Percentiles rank a stretch among this genome's conserved stretches.
These are phyloP conservation scores for Chaetothyriales sp. DNA, from an alignment of 2,329 filamentous ascomycete species.

Conservation along the genomic window DNA sequence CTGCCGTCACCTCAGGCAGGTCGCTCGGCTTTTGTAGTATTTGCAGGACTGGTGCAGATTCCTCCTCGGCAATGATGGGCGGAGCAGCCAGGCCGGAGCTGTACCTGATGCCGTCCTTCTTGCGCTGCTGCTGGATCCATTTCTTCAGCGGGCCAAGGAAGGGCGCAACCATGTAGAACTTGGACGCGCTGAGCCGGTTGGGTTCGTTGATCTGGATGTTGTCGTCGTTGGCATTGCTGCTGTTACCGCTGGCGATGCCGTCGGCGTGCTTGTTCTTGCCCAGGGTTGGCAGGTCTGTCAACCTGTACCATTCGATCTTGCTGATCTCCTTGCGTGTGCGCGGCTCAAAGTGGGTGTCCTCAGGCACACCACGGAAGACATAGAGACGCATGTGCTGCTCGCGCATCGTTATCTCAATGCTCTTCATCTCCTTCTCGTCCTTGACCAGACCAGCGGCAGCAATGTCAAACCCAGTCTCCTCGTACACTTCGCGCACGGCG, in stretches of 20 bases:
- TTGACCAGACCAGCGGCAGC: conserved; percentile 60
- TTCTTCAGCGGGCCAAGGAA: conserved; percentile 75
- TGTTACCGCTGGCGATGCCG: conserved; percentile 22
- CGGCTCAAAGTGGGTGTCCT: conserved; percentile 76
- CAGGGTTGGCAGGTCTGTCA: conserved; percentile 73
- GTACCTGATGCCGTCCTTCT: conserved; percentile 47
- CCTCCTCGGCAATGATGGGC: conserved; percentile 11
- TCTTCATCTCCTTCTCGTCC: conserved; percentile 56
- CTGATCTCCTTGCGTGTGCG: conserved; percentile 94
- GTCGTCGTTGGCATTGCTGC: not conserved
- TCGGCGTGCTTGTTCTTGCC: conserved; percentile 57
- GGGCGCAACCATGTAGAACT: conserved; percentile 96
- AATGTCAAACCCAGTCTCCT: conserved; percentile 87
- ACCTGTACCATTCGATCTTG: conserved; percentile 86
- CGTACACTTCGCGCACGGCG: conserved; percentile 83
- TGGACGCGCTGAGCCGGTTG: conserved; percentile 52
- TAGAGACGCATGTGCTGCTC: conserved; percentile 89
- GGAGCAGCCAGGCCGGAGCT: conserved; percentile 33
- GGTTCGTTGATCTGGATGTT: conserved; percentile 24
- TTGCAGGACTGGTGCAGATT: not conserved
- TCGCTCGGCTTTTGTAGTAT: conserved; percentile 22
- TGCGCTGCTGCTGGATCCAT: conserved; percentile 78
- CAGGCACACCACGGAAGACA: conserved; percentile 75
- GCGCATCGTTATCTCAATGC: conserved; percentile 75
- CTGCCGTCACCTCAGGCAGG: conserved; percentile 25